These are phyloP conservation scores for Orbilia brochopaga DNA, from an alignment of 2,329 filamentous ascomycete species.

Conservation along the genomic window DNA sequence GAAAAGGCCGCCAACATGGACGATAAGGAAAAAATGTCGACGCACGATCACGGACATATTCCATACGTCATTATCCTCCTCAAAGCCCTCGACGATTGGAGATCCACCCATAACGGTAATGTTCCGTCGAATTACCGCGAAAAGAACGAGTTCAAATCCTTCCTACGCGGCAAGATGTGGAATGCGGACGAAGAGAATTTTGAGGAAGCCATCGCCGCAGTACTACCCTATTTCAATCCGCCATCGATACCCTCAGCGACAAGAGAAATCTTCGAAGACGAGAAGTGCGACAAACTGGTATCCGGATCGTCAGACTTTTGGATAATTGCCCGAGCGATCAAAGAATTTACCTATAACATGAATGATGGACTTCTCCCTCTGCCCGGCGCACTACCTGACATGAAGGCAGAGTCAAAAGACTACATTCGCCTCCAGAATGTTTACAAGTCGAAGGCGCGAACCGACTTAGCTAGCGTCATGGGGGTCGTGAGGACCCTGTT, in stretches of 20 bases:
- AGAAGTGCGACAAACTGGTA: conserved; percentile 63
- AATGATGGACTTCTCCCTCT: conserved; percentile 78
- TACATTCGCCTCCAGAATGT: conserved; percentile 91
- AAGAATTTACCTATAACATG: conserved; percentile 65
- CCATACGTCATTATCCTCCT: conserved; percentile 84
- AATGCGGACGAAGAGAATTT: conserved; percentile 91
- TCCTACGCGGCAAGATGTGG: conserved; percentile 71
- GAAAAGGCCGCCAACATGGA: conserved; percentile 68
- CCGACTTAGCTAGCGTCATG: conserved; percentile 76
- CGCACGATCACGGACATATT: conserved; percentile 87
- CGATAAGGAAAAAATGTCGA: conserved; percentile 62
- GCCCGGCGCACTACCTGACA: conserved; percentile 87
- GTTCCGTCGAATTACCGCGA: conserved; percentile 78
- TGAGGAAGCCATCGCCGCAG: conserved; percentile 85
- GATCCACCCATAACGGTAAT: conserved; percentile 69
- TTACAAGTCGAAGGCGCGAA: conserved; percentile 74
- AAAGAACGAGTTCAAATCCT: conserved; percentile 79
- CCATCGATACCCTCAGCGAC: conserved; percentile 72
- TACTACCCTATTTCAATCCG: conserved; percentile 81
- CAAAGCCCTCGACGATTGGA: conserved; percentile 83
- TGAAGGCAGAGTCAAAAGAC: conserved; percentile 91
- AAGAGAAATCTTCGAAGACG: conserved; percentile 77
- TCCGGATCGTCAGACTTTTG: conserved; percentile 73
- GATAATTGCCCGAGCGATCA: conserved; percentile 82
- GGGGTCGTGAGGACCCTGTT: conserved; percentile 61